Evolutionary conservation across 768 basidiomycete genomes (phyloP).

Genomic region (Russula olivacea): DNA sequence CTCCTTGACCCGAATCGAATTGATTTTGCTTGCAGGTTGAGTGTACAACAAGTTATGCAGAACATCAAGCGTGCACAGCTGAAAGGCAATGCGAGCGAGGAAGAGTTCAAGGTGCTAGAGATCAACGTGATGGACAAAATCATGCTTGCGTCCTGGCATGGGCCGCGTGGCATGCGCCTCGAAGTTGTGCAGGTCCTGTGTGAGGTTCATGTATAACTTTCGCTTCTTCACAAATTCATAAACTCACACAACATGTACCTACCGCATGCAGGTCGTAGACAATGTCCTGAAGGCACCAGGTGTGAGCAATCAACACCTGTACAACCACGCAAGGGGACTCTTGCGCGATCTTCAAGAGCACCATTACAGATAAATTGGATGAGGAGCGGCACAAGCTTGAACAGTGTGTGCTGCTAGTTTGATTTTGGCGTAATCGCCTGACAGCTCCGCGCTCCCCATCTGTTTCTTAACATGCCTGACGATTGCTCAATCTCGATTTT

Average conservation of each 20-base stretch:
- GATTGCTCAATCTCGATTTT: no score
- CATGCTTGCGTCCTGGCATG: no score
- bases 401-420: slow-evolving; percentile 44
- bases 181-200: slow-evolving; percentile 90
- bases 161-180: slow-evolving; percentile 90
- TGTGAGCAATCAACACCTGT: slow-evolving; percentile 59
- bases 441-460: no score
- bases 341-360: slow-evolving; percentile 85
- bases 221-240: no score
- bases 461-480: no score
- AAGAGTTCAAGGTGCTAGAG: slow-evolving; percentile 79
- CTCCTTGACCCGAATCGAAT: no score
- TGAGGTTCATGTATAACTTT: slow-evolving; percentile 39
- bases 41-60: slow-evolving; percentile 74
- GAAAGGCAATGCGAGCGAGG: slow-evolving; percentile 84
- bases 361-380: slow-evolving; percentile 83
- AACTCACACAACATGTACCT: no score
- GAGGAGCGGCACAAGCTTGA: slow-evolving; percentile 95
- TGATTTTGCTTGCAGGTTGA: slow-evolving; percentile 38
- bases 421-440: background rate
- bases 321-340: slow-evolving; percentile 83
- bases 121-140: slow-evolving; percentile 93
- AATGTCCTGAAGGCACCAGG: no score
- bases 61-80: slow-evolving; percentile 89
- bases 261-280: no score